Evolutionary conservation across 1,139 yeast genomes (phyloP).

Genomic region (Suhomyces chickasaworum): DNA sequence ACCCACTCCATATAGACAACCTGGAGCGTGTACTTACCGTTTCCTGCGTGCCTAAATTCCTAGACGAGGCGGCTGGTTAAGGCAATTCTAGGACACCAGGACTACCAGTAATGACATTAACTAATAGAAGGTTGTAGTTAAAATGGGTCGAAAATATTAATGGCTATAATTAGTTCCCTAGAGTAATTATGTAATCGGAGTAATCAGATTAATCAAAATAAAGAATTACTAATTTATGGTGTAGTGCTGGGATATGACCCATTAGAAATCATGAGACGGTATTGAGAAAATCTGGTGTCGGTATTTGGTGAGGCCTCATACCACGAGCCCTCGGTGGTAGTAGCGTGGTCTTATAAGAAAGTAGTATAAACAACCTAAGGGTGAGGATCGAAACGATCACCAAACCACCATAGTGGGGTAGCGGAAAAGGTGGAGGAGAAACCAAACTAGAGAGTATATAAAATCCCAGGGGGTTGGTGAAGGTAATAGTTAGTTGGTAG

Average conservation of each 20-base stretch:
- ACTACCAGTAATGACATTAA: too few relatives aligned
- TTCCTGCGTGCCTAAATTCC: background rate
- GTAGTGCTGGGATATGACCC: too few relatives aligned
- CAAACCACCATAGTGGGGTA: background rate
- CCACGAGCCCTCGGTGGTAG: background rate
- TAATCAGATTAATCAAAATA: too few relatives aligned
- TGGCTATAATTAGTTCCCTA: too few relatives aligned
- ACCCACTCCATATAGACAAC: background rate
- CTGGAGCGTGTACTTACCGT: constrained; percentile 3
- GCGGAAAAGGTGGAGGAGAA: background rate
- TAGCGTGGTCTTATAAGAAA: background rate
- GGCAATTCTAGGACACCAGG: background rate
- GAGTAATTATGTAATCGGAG: too few relatives aligned
- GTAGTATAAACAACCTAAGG: background rate
- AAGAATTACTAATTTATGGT: too few relatives aligned
- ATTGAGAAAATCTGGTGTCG: background rate
- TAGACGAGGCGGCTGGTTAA: constrained; percentile 8
- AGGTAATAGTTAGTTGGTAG: too few relatives aligned
- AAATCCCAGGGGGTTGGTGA: too few relatives aligned
- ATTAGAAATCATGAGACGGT: background rate
- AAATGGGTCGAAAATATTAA: too few relatives aligned
- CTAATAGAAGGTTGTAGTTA: too few relatives aligned
- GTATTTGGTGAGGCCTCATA: background rate
- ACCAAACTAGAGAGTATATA: too few relatives aligned
- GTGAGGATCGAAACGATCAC: background rate